These are phyloP conservation scores for Xerocomellus intermedius DNA, from an alignment of 768 basidiomycete genomes.

Conservation along the genomic window DNA sequence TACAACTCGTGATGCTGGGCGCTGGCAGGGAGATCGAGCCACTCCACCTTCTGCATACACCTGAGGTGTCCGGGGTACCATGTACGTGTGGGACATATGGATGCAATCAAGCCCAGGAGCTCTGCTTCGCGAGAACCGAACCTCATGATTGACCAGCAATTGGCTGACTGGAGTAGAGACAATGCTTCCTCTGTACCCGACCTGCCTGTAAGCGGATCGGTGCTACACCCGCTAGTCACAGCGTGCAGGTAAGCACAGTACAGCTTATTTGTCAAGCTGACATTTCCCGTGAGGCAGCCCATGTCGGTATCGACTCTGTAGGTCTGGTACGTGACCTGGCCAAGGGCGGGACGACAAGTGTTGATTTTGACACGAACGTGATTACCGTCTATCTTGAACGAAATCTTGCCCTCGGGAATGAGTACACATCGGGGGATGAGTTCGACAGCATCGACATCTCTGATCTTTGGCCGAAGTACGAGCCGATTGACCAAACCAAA, in stretches of 20 bases:
- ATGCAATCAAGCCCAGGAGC: conserved; percentile 34
- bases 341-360: neutral
- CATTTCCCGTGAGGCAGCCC: conserved; percentile 28
- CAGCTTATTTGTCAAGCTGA: conserved; percentile 29
- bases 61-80: conserved; percentile 39
- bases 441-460: neutral
- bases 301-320: conserved; percentile 33
- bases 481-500: conserved; percentile 42
- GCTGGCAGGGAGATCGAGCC: conserved; percentile 9
- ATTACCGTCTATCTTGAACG: conserved; percentile 4
- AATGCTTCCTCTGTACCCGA: conserved; percentile 47
- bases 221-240: conserved; percentile 39
- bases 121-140: conserved; percentile 29
- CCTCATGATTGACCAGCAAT: conserved; percentile 40
- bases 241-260: conserved; percentile 46
- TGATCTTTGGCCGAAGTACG: conserved; percentile 34
- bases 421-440: conserved; percentile 30
- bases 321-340: conserved; percentile 22
- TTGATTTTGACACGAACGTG: conserved; percentile 20
- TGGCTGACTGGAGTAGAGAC: conserved; percentile 36
- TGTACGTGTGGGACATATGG: conserved; percentile 33
- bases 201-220: conserved; percentile 43
- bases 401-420: conserved; percentile 38
- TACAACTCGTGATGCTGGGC: conserved; percentile 36
- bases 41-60: conserved; percentile 13